phyloP scores from a whole-genome alignment of 1,284 basidiomycete species.

The Cutaneotrichosporon cavernicola region DNA sequence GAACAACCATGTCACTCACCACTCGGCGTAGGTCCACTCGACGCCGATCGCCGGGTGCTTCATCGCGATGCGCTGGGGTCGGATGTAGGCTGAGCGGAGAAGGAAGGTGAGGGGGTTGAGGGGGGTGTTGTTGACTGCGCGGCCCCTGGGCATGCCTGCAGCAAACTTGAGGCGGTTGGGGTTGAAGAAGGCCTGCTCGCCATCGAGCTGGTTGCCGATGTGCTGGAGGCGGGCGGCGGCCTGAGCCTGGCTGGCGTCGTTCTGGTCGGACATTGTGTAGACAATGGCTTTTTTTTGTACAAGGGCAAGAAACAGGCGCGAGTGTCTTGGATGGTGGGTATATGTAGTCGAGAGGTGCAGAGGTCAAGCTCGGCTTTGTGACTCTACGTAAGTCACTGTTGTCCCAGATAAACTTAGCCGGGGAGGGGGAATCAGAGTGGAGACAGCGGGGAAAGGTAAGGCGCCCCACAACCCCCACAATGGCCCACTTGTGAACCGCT shows the following conservation, averaged over 20 bases:
- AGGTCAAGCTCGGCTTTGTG: slow-evolving; percentile 1
- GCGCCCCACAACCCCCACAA: not conserved
- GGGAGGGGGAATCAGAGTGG: not conserved
- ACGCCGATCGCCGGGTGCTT: slow-evolving; percentile 26
- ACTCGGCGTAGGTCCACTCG: slow-evolving; percentile 27
- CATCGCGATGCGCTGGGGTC: slow-evolving; percentile 21
- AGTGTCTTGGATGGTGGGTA: not conserved
- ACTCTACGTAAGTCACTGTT: too few relatives aligned
- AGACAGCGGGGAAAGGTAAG: not conserved
- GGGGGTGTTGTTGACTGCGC: slow-evolving; percentile 17
- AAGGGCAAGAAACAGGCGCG: not conserved
- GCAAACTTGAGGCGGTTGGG: slow-evolving; percentile 26
- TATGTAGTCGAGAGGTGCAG: not conserved
- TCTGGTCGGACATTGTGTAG: slow-evolving; percentile 7
- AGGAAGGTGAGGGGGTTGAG: slow-evolving; percentile 27
- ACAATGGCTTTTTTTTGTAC: not conserved
- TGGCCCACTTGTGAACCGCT: too few relatives aligned
- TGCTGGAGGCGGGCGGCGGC: slow-evolving; percentile 19
- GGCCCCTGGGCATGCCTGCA: slow-evolving; percentile 14
- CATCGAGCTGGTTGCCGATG: slow-evolving; percentile 14
- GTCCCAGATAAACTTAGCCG: not conserved
- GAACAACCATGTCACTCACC: slow-evolving; percentile 16
- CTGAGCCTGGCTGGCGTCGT: slow-evolving; percentile 17
- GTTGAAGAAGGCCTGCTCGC: slow-evolving; percentile 16
- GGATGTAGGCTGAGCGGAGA: slow-evolving; percentile 25